Evolutionary conservation across 768 basidiomycete genomes (phyloP).

Genomic region (Lepiota venenata): DNA sequence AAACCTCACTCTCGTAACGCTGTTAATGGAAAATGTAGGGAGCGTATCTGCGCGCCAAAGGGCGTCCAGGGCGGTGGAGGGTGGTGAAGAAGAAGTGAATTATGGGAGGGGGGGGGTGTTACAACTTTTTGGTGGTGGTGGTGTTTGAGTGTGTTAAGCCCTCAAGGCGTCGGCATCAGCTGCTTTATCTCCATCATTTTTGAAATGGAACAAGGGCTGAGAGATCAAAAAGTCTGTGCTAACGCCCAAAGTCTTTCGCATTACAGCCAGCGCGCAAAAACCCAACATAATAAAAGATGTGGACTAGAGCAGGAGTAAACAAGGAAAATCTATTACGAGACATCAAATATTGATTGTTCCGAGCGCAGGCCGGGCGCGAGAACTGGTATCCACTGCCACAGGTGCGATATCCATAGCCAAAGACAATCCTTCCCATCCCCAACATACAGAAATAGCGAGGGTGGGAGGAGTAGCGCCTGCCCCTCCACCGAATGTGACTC

Average conservation of each 20-base stretch:
- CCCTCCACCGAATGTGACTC: constrained; percentile 4
- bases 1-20: background rate
- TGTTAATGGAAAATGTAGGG: too few species aligned
- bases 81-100: too few species aligned
- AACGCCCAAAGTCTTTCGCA: background rate
- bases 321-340: constrained; percentile 9
- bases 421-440: constrained; percentile 8
- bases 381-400: constrained; percentile 9
- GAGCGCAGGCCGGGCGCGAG: constrained; percentile 7
- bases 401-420: constrained; percentile 8
- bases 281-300: too few species aligned
- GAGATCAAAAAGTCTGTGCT: too few species aligned
- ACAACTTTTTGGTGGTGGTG: too few species aligned
- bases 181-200: too few species aligned
- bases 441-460: constrained; percentile 9
- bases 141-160: too few species aligned
- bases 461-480: constrained; percentile 4
- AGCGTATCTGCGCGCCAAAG: too few species aligned
- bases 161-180: too few species aligned
- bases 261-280: background rate
- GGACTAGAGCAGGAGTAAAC: background rate
- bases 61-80: too few species aligned
- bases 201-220: too few species aligned
- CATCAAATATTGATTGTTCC: constrained; percentile 10
- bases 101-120: too few species aligned